A percentile compares a stretch with the other conserved stretches of the same genome.
Conservation (phyloP, 1,284 basidiomycete genomes). For the Inonotus hispidus region DNA sequence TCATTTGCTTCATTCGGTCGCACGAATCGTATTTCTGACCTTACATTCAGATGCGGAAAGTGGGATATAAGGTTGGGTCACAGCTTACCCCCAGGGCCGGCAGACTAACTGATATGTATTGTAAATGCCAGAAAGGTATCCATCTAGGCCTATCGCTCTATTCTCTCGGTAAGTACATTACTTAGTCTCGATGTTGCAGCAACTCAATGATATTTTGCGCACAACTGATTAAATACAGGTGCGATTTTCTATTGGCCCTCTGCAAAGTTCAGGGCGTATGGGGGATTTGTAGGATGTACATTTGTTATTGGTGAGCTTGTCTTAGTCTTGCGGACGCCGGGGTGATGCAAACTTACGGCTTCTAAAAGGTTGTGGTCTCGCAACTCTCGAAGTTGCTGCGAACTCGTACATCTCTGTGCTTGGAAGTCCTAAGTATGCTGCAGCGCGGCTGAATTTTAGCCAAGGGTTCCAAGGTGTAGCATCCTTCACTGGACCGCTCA, state of each 20-base stretch:
- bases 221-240: conserved; percentile 29
- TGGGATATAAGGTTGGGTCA: conserved; percentile 54
- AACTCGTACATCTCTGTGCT: conserved; percentile 77
- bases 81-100: conserved; percentile 5
- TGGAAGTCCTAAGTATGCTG: conserved; percentile 64
- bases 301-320: conserved; percentile 50
- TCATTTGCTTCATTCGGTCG: conserved; percentile 9
- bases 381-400: conserved; percentile 66
- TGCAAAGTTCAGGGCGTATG: conserved; percentile 60
- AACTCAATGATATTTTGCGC: neutral
- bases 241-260: conserved; percentile 82
- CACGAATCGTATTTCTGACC: conserved; percentile 2
- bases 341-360: neutral
- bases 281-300: conserved; percentile 71
- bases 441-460: conserved; percentile 75
- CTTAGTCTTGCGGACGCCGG: neutral
- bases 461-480: conserved; percentile 82
- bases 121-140: conserved; percentile 44
- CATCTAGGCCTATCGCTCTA: conserved; percentile 69
- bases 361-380: conserved; percentile 59
- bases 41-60: conserved; percentile 44
- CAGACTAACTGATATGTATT: neutral
- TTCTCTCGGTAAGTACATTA: conserved; percentile 43
- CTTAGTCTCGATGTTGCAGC: neutral
- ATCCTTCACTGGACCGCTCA: conserved; percentile 74